Conservation (phyloP, 805 yeast genomes). For the Ogataea salicorniae region DNA sequence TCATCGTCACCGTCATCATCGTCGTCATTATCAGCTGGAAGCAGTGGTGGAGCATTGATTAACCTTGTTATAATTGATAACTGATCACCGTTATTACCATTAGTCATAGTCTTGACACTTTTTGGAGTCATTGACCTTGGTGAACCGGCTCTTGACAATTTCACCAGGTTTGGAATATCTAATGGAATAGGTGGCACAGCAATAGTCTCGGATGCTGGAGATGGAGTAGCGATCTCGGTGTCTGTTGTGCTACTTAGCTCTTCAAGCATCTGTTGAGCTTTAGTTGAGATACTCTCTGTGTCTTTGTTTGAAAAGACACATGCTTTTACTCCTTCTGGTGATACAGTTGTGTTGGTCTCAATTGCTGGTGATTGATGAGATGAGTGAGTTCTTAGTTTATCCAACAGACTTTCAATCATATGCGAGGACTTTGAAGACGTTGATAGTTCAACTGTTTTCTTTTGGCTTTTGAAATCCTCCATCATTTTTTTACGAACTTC, state of each 20-base stretch:
- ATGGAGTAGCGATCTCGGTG: background rate
- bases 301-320: constrained; percentile 8
- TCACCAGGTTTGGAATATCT: too few relatives aligned
- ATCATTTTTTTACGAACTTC: constrained; percentile 57
- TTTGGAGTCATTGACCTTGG: too few relatives aligned
- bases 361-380: background rate
- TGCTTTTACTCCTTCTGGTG: background rate
- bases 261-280: constrained; percentile 22
- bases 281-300: constrained; percentile 11
- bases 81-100: constrained; percentile 7
- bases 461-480: constrained; percentile 31
- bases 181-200: background rate
- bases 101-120: background rate
- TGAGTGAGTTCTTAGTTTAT: constrained; percentile 15
- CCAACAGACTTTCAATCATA: constrained; percentile 22
- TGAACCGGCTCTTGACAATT: too few relatives aligned
- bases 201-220: too few relatives aligned
- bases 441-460: constrained; percentile 2
- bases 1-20: constrained; percentile 2
- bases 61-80: constrained; percentile 20
- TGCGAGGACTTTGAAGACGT: constrained; percentile 4
- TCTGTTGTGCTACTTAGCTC: constrained; percentile 2
- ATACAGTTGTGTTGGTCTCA: background rate
- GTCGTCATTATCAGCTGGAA: constrained; percentile 4
- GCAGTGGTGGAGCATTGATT: constrained; percentile 16